These are phyloP conservation scores for Apiospora arundinis DNA, from an alignment of 2,329 filamentous ascomycete genomes.

Conservation along the genomic window DNA sequence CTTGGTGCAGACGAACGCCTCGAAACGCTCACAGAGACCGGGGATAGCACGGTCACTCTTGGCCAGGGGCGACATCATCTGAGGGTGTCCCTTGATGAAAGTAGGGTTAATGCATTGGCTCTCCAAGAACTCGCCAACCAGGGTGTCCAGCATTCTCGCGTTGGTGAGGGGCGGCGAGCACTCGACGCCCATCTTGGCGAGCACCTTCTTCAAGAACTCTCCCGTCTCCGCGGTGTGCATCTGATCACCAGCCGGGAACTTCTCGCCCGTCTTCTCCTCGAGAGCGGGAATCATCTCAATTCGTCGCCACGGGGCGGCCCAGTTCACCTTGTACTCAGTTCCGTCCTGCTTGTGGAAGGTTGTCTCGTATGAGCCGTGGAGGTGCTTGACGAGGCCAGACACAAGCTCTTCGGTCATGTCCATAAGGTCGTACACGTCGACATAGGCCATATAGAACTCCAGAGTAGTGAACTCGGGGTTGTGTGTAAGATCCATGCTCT, in stretches of 20 bases:
- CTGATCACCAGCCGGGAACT: constrained; percentile 88
- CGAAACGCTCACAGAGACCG: constrained; percentile 94
- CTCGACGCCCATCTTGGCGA: constrained; percentile 83
- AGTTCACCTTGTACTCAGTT: constrained; percentile 90
- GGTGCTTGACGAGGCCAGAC: constrained; percentile 83
- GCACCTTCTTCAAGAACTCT: constrained; percentile 71
- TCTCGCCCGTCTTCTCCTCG: constrained; percentile 88
- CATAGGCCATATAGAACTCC: constrained; percentile 96
- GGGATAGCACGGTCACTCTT: constrained; percentile 86
- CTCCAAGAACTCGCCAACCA: constrained; percentile 94
- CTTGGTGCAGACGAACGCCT: constrained; percentile 96
- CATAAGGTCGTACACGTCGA: constrained; percentile 91
- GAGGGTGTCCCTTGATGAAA: constrained; percentile 83
- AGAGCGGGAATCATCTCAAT: constrained; percentile 96
- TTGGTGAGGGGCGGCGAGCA: constrained; percentile 92
- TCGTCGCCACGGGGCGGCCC: constrained; percentile 91
- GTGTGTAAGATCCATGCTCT: constrained; percentile 90
- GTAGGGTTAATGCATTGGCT: constrained; percentile 80
- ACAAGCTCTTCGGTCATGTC: constrained; percentile 92
- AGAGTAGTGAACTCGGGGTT: constrained; percentile 98
- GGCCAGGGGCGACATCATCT: constrained; percentile 86
- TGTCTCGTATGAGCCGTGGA: constrained; percentile 86
- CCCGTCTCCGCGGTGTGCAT: constrained; percentile 90
- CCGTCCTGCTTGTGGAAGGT: constrained; percentile 86
- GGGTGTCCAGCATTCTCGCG: constrained; percentile 93